Evolutionary conservation across 1,284 basidiomycete species (phyloP).

Genomic region (Xerocomus nothofagi): DNA sequence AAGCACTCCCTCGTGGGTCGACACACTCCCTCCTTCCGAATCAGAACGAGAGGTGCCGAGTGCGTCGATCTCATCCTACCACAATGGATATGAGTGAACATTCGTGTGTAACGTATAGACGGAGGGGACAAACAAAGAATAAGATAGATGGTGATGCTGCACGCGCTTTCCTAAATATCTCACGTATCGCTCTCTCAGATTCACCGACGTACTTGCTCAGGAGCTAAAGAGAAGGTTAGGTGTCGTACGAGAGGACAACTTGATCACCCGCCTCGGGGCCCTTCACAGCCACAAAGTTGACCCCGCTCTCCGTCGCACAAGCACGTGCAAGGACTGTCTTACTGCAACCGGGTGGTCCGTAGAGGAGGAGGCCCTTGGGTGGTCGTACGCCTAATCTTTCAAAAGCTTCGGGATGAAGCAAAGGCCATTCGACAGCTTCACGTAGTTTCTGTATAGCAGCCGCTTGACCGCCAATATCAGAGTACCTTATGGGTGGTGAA

Average conservation of each 20-base stretch:
- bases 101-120: not conserved
- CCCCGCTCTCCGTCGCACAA: constrained; percentile 90
- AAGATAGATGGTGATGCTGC: constrained; percentile 93
- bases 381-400: constrained; percentile 84
- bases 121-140: constrained; percentile 76
- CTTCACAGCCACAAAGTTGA: constrained; percentile 98
- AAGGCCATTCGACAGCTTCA: constrained; percentile 94
- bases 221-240: constrained; percentile 50
- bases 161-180: constrained; percentile 94
- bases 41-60: constrained; percentile 78
- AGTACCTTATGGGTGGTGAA: constrained; percentile 79
- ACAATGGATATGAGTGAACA: not conserved
- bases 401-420: constrained; percentile 85
- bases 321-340: constrained; percentile 96
- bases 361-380: constrained; percentile 89
- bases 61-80: constrained; percentile 96
- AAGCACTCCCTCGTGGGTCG: constrained; percentile 83
- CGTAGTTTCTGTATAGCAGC: constrained; percentile 78
- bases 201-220: constrained; percentile 98
- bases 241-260: not conserved
- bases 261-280: constrained; percentile 78
- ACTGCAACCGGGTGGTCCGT: constrained; percentile 97
- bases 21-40: constrained; percentile 49
- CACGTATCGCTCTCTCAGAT: constrained; percentile 91
- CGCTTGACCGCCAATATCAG: constrained; percentile 88